A percentile compares a stretch with the other conserved stretches of the same genome.
Evolutionary conservation across 257 asterid species (phyloP).

Genomic region (Cinchona pubescens): DNA sequence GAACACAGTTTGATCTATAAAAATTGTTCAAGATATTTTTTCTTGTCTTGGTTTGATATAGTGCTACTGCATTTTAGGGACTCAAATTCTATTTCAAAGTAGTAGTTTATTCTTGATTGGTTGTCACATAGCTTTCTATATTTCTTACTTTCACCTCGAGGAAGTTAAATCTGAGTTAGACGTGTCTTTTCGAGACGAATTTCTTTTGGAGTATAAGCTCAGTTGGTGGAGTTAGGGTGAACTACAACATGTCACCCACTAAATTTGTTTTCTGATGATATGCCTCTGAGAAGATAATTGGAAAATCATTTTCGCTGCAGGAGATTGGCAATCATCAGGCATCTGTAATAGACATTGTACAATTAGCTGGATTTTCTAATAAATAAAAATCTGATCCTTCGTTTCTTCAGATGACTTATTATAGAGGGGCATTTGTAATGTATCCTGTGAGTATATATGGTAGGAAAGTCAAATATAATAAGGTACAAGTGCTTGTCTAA

Average conservation of each 20-base stretch:
- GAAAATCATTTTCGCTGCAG: not conserved
- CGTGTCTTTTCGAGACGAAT: not conserved
- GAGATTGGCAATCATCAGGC: not conserved
- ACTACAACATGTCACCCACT: not conserved
- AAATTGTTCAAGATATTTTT: not conserved
- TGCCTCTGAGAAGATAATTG: not conserved
- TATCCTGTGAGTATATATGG: not conserved
- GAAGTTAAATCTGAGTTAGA: not conserved
- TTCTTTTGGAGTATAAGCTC: not conserved
- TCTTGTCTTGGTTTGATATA: not conserved
- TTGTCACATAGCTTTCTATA: not conserved
- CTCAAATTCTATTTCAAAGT: not conserved
- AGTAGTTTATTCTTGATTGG: not conserved
- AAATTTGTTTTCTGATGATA: not conserved
- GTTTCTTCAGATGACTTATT: not conserved
- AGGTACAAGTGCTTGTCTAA: not conserved
- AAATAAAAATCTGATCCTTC: not conserved
- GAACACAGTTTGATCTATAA: not conserved
- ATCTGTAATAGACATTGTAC: not conserved
- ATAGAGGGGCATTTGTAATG: not conserved
- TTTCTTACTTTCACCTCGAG: not conserved
- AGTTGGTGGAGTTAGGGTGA: not conserved
- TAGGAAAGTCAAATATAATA: not conserved
- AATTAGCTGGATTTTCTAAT: not conserved
- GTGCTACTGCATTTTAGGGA: too few relatives aligned